Evolutionary conservation across 2,329 filamentous ascomycete species (phyloP).

Genomic region (Zasmidium cellare): DNA sequence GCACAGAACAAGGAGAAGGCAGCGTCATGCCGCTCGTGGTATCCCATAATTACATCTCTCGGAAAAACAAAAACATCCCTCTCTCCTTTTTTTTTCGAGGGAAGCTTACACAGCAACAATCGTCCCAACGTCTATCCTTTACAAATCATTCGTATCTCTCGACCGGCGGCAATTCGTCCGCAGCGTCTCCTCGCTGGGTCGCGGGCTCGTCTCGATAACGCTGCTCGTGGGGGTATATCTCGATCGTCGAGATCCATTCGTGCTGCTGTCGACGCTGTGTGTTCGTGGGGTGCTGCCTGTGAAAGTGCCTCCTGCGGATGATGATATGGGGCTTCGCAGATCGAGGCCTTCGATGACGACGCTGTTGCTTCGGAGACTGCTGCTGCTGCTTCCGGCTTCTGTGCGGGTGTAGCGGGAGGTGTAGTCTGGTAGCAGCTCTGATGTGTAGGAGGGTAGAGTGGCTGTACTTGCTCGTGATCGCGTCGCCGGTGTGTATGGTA

Average conservation of each 20-base stretch:
- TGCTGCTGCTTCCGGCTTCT: conserved; percentile 30
- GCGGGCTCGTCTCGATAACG: conserved; percentile 41
- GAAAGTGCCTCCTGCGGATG: conserved; percentile 7
- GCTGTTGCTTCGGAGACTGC: conserved; percentile 12
- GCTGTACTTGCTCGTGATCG: conserved; percentile 33
- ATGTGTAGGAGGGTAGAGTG: conserved; percentile 37
- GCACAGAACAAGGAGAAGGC: too few relatives aligned
- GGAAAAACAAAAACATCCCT: too few relatives aligned
- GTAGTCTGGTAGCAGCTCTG: conserved; percentile 47
- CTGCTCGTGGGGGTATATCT: conserved; percentile 42
- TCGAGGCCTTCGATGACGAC: conserved; percentile 3
- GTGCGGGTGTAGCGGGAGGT: conserved; percentile 37
- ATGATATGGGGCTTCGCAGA: conserved; percentile 9
- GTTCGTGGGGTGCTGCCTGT: conserved; percentile 15
- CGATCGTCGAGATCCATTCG: conserved; percentile 17
- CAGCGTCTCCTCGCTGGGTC: conserved; percentile 42
- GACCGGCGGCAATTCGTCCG: conserved; percentile 24
- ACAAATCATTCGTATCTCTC: conserved; percentile 6
- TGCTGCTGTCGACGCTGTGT: conserved; percentile 16
- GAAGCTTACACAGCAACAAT: too few relatives aligned
- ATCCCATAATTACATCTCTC: neutral
- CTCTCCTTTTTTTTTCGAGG: too few relatives aligned
- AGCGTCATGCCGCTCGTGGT: neutral
- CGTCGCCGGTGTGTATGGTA: conserved; percentile 28
- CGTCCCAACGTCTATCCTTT: neutral